Percentiles rank a stretch among this genome's conserved stretches.
Conservation (phyloP, 1,284 basidiomycete species). For the Filobasidium uniguttulatum region DNA sequence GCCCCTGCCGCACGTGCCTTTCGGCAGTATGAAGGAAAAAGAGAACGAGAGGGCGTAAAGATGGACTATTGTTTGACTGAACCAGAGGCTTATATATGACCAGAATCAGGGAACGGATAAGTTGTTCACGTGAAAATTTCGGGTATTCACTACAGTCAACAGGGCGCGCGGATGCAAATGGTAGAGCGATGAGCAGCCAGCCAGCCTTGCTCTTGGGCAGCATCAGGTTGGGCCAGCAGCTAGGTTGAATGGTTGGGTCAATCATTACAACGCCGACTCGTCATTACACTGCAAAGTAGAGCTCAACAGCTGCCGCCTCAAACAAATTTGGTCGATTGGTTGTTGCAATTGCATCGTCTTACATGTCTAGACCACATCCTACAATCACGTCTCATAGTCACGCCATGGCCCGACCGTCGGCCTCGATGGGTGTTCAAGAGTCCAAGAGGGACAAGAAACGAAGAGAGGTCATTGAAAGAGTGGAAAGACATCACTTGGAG, state of each 20-base stretch:
- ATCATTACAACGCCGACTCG: too few relatives aligned
- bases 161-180: not conserved
- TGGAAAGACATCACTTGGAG: constrained; percentile 39
- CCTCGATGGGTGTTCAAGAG: constrained; percentile 16
- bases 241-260: too few relatives aligned
- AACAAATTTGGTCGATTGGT: too few relatives aligned
- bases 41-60: too few relatives aligned
- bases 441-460: constrained; percentile 41
- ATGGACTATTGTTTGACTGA: too few relatives aligned
- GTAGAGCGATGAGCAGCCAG: not conserved
- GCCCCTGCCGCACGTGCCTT: constrained; percentile 4
- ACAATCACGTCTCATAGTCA: not conserved
- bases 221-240: not conserved
- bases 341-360: too few relatives aligned
- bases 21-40: constrained; percentile 1
- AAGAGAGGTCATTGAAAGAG: constrained; percentile 41
- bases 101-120: not conserved
- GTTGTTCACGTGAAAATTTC: not conserved
- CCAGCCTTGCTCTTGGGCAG: not conserved
- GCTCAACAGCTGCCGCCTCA: too few relatives aligned
- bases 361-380: not conserved
- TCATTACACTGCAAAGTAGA: too few relatives aligned
- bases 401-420: not conserved
- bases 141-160: not conserved
- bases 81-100: too few relatives aligned